Percentiles rank a stretch among this genome's conserved stretches.
Evolutionary conservation across 2,329 filamentous ascomycete species (phyloP).

Genomic region (Ceratocystis destructans): DNA sequence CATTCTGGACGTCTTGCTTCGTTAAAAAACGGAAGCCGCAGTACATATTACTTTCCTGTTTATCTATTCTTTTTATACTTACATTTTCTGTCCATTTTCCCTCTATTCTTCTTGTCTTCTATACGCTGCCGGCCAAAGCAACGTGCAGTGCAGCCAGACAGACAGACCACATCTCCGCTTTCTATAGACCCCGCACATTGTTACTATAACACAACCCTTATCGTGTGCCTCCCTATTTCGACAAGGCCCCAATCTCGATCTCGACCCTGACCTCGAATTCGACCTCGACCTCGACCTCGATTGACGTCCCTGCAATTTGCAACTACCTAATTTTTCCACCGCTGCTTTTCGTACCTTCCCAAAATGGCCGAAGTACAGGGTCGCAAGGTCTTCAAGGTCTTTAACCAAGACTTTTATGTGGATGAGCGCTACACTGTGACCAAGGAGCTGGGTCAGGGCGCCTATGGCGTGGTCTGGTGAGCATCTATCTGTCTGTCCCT

Average conservation of each 20-base stretch:
- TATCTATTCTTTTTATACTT: background rate
- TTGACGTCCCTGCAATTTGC: background rate
- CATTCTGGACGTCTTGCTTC: constrained; percentile 1
- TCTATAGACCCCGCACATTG: constrained; percentile 3
- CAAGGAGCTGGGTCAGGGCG: constrained; percentile 95
- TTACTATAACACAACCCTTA: background rate
- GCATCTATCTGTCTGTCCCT: constrained; percentile 19
- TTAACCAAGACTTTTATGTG: constrained; percentile 98
- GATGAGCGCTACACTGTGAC: constrained; percentile 97
- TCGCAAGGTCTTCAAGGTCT: constrained; percentile 96
- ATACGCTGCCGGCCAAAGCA: background rate
- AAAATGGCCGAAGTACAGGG: constrained; percentile 32
- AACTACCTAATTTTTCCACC: background rate
- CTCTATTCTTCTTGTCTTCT: no score
- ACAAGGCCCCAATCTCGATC: background rate
- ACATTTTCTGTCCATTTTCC: no score
- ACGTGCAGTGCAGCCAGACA: background rate
- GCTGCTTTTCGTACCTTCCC: constrained; percentile 11
- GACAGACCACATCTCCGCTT: constrained; percentile 10
- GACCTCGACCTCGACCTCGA: no score
- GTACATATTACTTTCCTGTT: background rate
- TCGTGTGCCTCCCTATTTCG: background rate
- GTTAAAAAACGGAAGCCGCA: background rate
- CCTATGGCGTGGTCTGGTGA: constrained; percentile 97
- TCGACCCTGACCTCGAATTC: no score